phyloP scores from a whole-genome alignment of 1,284 basidiomycete species.

The Cutaneotrichosporon arboriforme region DNA sequence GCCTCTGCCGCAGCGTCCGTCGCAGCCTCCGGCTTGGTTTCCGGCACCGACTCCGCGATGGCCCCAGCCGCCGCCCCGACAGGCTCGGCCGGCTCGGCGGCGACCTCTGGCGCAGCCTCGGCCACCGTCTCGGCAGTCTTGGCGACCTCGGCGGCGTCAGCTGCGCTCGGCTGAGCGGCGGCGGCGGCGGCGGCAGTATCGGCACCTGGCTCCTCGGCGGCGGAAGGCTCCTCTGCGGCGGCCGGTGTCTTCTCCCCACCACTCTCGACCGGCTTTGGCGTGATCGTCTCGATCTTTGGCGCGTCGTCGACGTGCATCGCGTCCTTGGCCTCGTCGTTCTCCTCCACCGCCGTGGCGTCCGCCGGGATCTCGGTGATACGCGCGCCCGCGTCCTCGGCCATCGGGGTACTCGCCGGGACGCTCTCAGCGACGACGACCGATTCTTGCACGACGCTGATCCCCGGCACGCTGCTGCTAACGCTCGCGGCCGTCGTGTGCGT shows the following conservation, averaged over 20 bases:
- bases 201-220: not conserved
- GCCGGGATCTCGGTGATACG: constrained; percentile 1
- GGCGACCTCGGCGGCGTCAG: not conserved
- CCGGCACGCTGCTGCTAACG: not conserved
- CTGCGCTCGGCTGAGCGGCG: not conserved
- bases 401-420: not conserved
- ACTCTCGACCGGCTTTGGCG: not conserved
- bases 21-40: not conserved
- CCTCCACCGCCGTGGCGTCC: not conserved
- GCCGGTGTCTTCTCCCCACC: too few species aligned
- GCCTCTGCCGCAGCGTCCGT: not conserved
- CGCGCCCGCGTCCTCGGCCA: not conserved
- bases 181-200: not conserved
- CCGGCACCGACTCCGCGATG: not conserved
- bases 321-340: not conserved
- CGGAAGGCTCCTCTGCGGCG: not conserved
- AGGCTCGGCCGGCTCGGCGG: not conserved
- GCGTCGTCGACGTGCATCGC: not conserved
- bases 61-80: not conserved
- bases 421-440: not conserved
- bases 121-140: not conserved
- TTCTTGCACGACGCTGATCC: not conserved
- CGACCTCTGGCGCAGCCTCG: not conserved
- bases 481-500: not conserved
- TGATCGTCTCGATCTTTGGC: not conserved